Base-by-base conservation (phyloP, 371 early-diverging fungal species). In the Amoeboaphelidium protococcarum region DNA sequence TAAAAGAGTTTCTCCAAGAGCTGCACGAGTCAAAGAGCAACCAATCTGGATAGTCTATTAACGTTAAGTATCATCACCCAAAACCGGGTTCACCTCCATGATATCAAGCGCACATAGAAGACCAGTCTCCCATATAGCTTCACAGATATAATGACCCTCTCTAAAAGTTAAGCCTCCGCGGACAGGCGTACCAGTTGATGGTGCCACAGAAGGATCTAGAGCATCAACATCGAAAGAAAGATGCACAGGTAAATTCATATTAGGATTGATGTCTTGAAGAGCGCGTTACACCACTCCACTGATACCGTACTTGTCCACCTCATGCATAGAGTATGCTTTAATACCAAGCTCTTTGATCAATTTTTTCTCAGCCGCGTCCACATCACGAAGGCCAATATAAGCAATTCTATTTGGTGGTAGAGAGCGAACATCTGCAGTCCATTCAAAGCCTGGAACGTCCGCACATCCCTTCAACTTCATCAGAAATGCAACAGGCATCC, bases 321-420 rank as follows among this genome's bases (percentile, higher is more conserved):
- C 86, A 58, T 85, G 83, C 95, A 90, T 91, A 2, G 82, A 77
- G 57, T 82, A 91, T 19, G 89, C 91, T 63, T 79, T 78, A 67
- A 88, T 89, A 45, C 67, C 67, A 45, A 75, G 57, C 47, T 82
- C 71, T 13, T 67, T 61, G 45, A 90, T 59, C 45, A 88, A 74
- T 52, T 67, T 64, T 66, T 83, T 87, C 57, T 90, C 90, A 13
- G 64, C 74, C 21, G 61, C 65, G 60, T 94, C 95, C 25, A 94
- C 72, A 64, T 91, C 92, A 49, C 95, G 80, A 48, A 94, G 69
- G 42, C 92, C 95, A 65, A 94, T 89, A 65, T 92, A 94, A 26
- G 81, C 87, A 40, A 94, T 59, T 31, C 80, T 72, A 45, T 81
- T 66, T 22, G 73, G 60, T 40, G 66, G 64, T 26, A 91, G 64